These are phyloP conservation scores for Boletus mariae DNA, from an alignment of 1,284 basidiomycete genomes.

Conservation along the genomic window DNA sequence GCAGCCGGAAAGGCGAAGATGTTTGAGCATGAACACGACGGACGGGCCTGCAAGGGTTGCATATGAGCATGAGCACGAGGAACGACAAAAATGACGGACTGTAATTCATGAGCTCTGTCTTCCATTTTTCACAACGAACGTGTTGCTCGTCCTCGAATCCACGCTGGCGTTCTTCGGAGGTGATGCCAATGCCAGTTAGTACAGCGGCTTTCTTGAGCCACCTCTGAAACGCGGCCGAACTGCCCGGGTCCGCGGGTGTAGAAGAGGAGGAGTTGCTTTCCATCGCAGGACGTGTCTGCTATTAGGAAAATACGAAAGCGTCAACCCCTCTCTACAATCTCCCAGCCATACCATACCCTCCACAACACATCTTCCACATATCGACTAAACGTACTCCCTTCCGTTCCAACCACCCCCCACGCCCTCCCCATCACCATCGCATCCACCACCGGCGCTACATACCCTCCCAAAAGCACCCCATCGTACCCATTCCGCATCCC, in stretches of 20 bases:
- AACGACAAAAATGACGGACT: slow-evolving; percentile 36
- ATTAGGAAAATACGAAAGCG: slow-evolving; percentile 4
- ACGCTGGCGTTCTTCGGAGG: slow-evolving; percentile 37
- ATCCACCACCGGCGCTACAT: slow-evolving; percentile 64
- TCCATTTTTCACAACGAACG: slow-evolving; percentile 49
- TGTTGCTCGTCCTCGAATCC: slow-evolving; percentile 36
- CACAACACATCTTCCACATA: slow-evolving; percentile 68
- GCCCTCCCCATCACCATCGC: slow-evolving; percentile 62
- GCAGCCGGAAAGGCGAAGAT: slow-evolving; percentile 72
- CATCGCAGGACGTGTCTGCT: slow-evolving; percentile 5
- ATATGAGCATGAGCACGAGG: slow-evolving; percentile 9
- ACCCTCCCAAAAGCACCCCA: slow-evolving; percentile 44
- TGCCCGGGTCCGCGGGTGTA: slow-evolving; percentile 21
- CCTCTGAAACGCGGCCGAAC: slow-evolving; percentile 34
- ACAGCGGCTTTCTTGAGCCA: slow-evolving; percentile 43
- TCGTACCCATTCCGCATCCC: slow-evolving; percentile 50
- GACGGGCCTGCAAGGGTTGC: slow-evolving; percentile 59
- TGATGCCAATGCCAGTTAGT: slow-evolving; percentile 42
- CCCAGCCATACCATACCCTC: slow-evolving; percentile 51
- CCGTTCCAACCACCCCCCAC: slow-evolving; percentile 58
- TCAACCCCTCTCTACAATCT: slow-evolving; percentile 52
- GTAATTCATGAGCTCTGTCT: slow-evolving; percentile 45
- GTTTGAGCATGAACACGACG: slow-evolving; percentile 86
- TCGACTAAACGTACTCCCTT: slow-evolving; percentile 68
- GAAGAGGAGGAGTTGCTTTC: slow-evolving; percentile 19